Percentiles rank a stretch among this genome's conserved stretches.
Conservation (phyloP, 345 rosid genomes). For the Eucalyptus sp. region DNA sequence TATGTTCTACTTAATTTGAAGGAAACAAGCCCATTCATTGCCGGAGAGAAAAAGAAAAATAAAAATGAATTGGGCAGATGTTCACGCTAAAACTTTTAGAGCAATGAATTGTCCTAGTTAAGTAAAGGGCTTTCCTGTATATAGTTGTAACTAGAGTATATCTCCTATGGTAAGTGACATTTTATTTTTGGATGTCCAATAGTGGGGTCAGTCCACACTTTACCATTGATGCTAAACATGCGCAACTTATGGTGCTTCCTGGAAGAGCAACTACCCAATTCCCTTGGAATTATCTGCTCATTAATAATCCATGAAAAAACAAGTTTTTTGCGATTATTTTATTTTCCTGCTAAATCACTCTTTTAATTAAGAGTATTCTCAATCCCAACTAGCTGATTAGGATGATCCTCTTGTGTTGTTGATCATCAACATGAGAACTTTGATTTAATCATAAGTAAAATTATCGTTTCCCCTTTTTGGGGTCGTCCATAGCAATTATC, state of each 20-base stretch:
- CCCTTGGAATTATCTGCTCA: not conserved
- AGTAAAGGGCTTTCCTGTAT: not conserved
- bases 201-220: not conserved
- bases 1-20: not conserved
- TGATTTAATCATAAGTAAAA: not conserved
- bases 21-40: not conserved
- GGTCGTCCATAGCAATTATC: not conserved
- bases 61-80: not conserved
- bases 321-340: not conserved
- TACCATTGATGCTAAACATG: not conserved
- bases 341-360: not conserved
- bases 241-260: not conserved
- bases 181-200: not conserved
- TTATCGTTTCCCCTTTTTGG: not conserved
- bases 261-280: not conserved
- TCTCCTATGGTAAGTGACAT: not conserved
- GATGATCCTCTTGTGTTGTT: not conserved
- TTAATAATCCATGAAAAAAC: not conserved
- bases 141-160: not conserved
- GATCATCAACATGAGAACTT: not conserved
- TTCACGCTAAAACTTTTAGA: not conserved
- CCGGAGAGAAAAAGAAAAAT: not conserved
- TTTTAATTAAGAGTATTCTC: not conserved
- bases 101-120: not conserved
- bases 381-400: not conserved